phyloP scores from a whole-genome alignment of 768 basidiomycete species.

The Agaricus subrufescens region DNA sequence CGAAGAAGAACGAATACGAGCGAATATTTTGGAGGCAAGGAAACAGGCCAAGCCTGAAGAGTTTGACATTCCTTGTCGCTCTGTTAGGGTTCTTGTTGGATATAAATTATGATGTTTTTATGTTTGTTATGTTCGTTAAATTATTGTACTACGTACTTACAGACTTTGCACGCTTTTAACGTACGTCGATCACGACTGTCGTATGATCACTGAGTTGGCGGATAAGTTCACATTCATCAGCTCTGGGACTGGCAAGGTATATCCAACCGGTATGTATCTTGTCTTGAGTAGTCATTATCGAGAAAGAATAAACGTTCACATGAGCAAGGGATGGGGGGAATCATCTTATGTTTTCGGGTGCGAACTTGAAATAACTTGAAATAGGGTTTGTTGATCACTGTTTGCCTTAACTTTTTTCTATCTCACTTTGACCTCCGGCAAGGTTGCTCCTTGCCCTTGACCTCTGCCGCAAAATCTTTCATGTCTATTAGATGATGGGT shows the following conservation, averaged over 20 bases:
- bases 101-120: conserved; percentile 35
- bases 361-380: neutral
- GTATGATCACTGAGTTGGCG: no score
- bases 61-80: conserved; percentile 47
- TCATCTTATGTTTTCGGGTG: neutral
- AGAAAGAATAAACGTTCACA: no score
- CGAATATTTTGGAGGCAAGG: conserved; percentile 56
- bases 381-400: conserved; percentile 21
- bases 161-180: no score
- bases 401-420: conserved; percentile 32
- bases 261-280: no score
- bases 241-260: no score
- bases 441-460: conserved; percentile 10
- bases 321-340: no score
- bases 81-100: conserved; percentile 58
- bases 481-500: conserved; percentile 10
- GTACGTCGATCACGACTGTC: no score
- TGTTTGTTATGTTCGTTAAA: neutral
- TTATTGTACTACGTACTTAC: no score
- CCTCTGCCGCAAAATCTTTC: conserved; percentile 9
- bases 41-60: conserved; percentile 49
- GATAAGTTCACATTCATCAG: no score
- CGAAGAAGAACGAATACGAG: conserved; percentile 59
- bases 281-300: no score
- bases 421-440: conserved; percentile 10